Evolutionary conservation across 768 basidiomycete species (phyloP).

Genomic region (Mycena pura): DNA sequence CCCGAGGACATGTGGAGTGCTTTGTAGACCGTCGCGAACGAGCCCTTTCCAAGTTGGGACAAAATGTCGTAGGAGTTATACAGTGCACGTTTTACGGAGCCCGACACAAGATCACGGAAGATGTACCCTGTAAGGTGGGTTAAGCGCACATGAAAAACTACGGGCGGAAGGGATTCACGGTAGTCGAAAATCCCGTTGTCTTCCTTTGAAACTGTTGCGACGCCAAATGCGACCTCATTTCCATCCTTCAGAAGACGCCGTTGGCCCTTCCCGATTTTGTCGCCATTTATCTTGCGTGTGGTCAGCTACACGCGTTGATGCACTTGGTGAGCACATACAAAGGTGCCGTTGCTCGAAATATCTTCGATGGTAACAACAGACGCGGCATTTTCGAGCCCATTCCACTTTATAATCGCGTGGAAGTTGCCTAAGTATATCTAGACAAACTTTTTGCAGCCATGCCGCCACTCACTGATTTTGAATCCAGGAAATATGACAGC

Average conservation of each 20-base stretch:
- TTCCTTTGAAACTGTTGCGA: constrained; percentile 50
- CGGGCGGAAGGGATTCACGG: constrained; percentile 69
- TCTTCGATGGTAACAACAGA: constrained; percentile 60
- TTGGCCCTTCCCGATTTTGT: constrained; percentile 63
- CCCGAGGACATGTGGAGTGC: constrained; percentile 77
- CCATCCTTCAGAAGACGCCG: constrained; percentile 73
- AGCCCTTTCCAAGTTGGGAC: constrained; percentile 83
- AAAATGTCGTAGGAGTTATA: constrained; percentile 72
- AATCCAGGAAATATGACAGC: constrained; percentile 66
- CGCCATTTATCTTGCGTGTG: constrained; percentile 66
- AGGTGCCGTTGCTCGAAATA: constrained; percentile 77
- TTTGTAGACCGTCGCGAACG: constrained; percentile 90
- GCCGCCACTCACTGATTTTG: constrained; percentile 72
- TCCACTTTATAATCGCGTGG: constrained; percentile 67
- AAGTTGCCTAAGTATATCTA: constrained; percentile 52
- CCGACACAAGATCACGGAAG: constrained; percentile 67
- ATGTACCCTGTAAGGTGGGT: constrained; percentile 63
- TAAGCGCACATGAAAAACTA: neutral
- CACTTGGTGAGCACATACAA: constrained; percentile 41
- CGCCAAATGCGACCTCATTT: constrained; percentile 89
- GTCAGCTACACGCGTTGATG: neutral
- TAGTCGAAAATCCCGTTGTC: constrained; percentile 68
- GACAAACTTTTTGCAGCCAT: neutral
- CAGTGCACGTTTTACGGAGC: constrained; percentile 57
- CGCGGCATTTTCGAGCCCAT: constrained; percentile 51